Evolutionary conservation across 2,329 filamentous ascomycete species (phyloP).

Genomic region (Fusarium chuoi): DNA sequence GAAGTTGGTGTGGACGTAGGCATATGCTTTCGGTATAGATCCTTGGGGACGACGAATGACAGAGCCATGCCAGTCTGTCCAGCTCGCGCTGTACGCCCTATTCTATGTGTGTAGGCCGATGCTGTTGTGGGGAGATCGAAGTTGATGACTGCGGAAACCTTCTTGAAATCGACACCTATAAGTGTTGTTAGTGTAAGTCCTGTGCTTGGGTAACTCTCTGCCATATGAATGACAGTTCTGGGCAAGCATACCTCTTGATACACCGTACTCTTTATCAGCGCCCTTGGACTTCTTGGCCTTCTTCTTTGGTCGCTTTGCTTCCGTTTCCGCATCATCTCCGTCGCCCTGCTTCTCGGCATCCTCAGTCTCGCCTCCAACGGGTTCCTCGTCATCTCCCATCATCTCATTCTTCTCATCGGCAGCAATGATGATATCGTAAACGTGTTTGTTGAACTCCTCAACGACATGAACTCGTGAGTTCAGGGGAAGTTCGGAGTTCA

Average conservation of each 20-base stretch:
- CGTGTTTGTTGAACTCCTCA: slow-evolving; percentile 94
- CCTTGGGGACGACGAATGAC: slow-evolving; percentile 89
- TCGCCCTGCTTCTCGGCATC: slow-evolving; percentile 26
- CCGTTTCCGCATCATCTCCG: slow-evolving; percentile 45
- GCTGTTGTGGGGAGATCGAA: slow-evolving; percentile 91
- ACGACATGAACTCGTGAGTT: slow-evolving; percentile 95
- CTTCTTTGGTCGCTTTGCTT: slow-evolving; percentile 47
- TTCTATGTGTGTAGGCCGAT: slow-evolving; percentile 96
- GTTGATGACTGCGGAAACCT: slow-evolving; percentile 94
- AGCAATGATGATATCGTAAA: slow-evolving; percentile 98
- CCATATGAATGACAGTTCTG: background rate
- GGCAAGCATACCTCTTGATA: slow-evolving; percentile 77
- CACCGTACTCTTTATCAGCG: slow-evolving; percentile 88
- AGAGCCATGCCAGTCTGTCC: slow-evolving; percentile 93
- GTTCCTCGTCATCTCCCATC: slow-evolving; percentile 71
- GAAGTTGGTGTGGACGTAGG: slow-evolving; percentile 80
- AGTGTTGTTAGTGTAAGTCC: slow-evolving; percentile 10
- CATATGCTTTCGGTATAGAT: slow-evolving; percentile 88
- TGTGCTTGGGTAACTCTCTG: no score
- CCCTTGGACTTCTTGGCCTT: slow-evolving; percentile 64
- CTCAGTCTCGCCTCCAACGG: slow-evolving; percentile 50
- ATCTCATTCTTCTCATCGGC: slow-evolving; percentile 92
- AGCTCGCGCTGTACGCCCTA: slow-evolving; percentile 91
- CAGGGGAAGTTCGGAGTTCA: slow-evolving; percentile 94
- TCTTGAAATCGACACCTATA: slow-evolving; percentile 87